Evolutionary conservation across 2,329 filamentous ascomycete species (phyloP), one percentile per base, ranked within the genome.

Genomic region (Fusarium paranaense): DNA sequence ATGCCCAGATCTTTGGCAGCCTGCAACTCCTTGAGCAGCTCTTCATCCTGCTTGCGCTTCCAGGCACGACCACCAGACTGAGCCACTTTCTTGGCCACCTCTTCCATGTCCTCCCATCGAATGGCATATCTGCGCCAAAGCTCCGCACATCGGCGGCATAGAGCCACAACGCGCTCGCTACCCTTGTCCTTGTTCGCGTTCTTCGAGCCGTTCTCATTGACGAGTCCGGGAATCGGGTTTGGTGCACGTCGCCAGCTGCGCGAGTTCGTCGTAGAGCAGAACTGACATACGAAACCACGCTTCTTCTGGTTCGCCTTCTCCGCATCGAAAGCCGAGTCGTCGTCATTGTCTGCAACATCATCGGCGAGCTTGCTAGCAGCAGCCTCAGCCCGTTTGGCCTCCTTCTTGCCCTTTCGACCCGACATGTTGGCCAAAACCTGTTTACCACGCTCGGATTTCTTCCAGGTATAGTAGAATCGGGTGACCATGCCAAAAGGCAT

Each of bases 391-490:
- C 91, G 93, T 80, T 92, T 94, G 47, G 91, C 91, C 79, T 97
- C 94, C 83, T 97, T 98, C 82, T 96, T 97, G 66, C 94, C 94
- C 80, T 97, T 97, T 54, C 96, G 91, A 13, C 94, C 95, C 60
- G 94, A 91, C 78, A 93, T 98, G 74, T 92, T 94, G 69, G 95
- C 95, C 95, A 97, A 98, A 25, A 99, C 91, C 77, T 97, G 91
- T 80, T 90, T 92, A 45, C 97, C 97, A 67, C 92, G 91, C 2
- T 93, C 89, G 0, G 95, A 95, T 83, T 98, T 98, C 85, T 99
- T 99, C 97, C 97, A 99, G 74, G 94, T 94, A 81, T 99, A 99
- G 83, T 98, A 99, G 80, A 94, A 97, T 5, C 97, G 93, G 30
- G 97, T 95, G 71, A 98, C 93, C 67, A 94, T 90, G 60, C 92